phyloP scores from a whole-genome alignment of 2,329 filamentous ascomycete species.

The Paecilomyces variotii region DNA sequence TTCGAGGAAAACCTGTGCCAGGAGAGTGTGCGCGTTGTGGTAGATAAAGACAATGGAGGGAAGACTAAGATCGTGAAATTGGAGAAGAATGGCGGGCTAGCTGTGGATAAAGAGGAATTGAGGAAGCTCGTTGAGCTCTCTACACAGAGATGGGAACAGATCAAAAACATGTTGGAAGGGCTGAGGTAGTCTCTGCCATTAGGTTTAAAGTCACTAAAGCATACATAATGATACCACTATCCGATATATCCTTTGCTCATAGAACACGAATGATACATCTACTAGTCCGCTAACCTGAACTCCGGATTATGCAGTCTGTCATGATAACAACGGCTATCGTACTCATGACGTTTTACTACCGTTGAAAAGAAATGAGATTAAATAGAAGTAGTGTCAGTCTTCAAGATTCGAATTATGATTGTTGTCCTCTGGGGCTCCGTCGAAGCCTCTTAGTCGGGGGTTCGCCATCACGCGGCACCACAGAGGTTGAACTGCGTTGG shows the following conservation, averaged over 20 bases:
- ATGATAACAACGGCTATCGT: background rate
- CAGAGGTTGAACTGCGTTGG: slow-evolving; percentile 11
- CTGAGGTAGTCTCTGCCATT: background rate
- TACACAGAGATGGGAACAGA: slow-evolving; percentile 57
- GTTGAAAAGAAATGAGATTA: background rate
- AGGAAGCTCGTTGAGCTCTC: slow-evolving; percentile 52
- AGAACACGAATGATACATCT: background rate
- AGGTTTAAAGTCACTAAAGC: slow-evolving; percentile 3
- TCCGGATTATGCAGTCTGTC: background rate
- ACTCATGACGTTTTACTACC: background rate
- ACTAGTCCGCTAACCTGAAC: background rate
- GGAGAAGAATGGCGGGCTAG: slow-evolving; percentile 74
- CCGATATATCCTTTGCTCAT: background rate
- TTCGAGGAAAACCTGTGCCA: slow-evolving; percentile 80
- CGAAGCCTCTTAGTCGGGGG: slow-evolving; percentile 28
- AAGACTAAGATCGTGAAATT: slow-evolving; percentile 54
- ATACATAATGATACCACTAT: slow-evolving; percentile 20
- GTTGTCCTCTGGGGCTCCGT: slow-evolving; percentile 13
- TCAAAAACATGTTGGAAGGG: slow-evolving; percentile 34
- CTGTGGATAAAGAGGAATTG: slow-evolving; percentile 58
- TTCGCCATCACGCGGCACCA: slow-evolving; percentile 16
- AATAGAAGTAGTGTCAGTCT: background rate
- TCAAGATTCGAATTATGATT: background rate
- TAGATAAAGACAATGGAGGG: slow-evolving; percentile 49
- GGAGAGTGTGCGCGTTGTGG: slow-evolving; percentile 73